Base-by-base conservation (phyloP, 768 basidiomycete species). In the Cystobasidiopsis lactophilus region DNA sequence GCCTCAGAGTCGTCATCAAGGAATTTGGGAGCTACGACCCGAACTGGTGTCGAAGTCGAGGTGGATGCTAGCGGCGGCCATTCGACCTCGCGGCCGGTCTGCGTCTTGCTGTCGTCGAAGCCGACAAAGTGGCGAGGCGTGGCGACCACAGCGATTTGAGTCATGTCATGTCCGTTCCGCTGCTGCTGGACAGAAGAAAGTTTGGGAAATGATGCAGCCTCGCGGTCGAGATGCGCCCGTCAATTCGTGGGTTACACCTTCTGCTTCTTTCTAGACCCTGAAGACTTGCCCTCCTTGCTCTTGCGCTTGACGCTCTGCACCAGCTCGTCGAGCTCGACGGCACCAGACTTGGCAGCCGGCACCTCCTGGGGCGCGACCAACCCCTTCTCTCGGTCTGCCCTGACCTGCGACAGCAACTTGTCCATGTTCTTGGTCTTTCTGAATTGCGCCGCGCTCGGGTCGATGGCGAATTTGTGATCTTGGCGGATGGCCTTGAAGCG, bases 361-460 rank as follows among this genome's bases (percentile, higher is more conserved):
- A 48, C 46, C 40, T 45, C 2, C 19, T 19, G 38, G 23, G 40
- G 55, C 57, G 11, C 56, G 52, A 19, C 54, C 56, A n/a, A 52
- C 52, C 1, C 47, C 52, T 11, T 56, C 13, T 54, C 40, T 26
- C 76, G 77, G 11, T 77, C 74, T 62, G 73, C 77, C 18, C 78
- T 71, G n/a, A 88, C 76, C 60, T 88, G 86, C n/a, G 78, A 73
- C 35, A 96, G 70, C 11, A 98, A 71, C 2, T 78, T 76, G 9
- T 74, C 64, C 91, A 96, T 98, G 47, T 77, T 77, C 66, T 81
- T 84, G 1, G 91, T 89, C 71, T 82, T 86, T 66, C 81, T 85
- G 71, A 82, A 96, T 52, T 88, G 95, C 50, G 31, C 30, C 41
- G 40, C n/a, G 30, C 31, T 82, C 19, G 93, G 91, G 66, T 98